Evolutionary conservation across 108 stramenopile genomes (phyloP).

Genomic region (Cylindrotheca closterium): DNA sequence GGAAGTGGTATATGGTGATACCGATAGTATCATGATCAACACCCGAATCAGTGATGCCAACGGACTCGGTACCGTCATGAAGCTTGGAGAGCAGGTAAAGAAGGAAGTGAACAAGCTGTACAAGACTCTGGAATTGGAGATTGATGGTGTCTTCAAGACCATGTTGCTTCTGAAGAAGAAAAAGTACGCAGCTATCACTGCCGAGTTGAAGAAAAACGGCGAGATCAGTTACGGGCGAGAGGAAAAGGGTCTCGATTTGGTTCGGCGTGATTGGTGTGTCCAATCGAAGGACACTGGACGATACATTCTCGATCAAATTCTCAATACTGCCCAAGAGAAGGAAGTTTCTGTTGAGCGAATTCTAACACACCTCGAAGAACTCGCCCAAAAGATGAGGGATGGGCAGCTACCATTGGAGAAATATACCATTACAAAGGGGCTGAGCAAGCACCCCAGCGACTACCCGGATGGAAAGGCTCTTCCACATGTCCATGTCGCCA

Average conservation of each 20-base stretch:
- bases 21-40: slow-evolving; percentile 99
- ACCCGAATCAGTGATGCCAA: slow-evolving; percentile 83
- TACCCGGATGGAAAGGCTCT: slow-evolving; percentile 96
- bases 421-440: slow-evolving; percentile 97
- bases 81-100: slow-evolving; percentile 91
- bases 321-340: slow-evolving; percentile 82
- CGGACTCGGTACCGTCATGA: slow-evolving; percentile 63
- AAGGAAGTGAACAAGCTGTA: slow-evolving; percentile 97
- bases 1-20: slow-evolving; percentile 99
- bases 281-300: slow-evolving; percentile 95
- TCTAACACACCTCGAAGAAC: slow-evolving; percentile 86
- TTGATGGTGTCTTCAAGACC: slow-evolving; percentile 94
- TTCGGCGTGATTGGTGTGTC: slow-evolving; percentile 99
- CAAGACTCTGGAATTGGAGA: slow-evolving; percentile 96
- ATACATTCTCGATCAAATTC: slow-evolving; percentile 92
- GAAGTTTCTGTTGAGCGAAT: slow-evolving; percentile 89
- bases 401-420: slow-evolving; percentile 85
- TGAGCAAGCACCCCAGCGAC: slow-evolving; percentile 98
- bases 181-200: slow-evolving; percentile 97
- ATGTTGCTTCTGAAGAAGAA: slow-evolving; percentile 99
- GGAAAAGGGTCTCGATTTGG: slow-evolving; percentile 97
- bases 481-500: slow-evolving; percentile 97
- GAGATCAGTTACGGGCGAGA: slow-evolving; percentile 63
- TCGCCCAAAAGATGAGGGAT: slow-evolving; percentile 85
- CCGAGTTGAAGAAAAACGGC: slow-evolving; percentile 72